Conservation (phyloP, 1,284 basidiomycete species). For the Malassezia furfur region DNA sequence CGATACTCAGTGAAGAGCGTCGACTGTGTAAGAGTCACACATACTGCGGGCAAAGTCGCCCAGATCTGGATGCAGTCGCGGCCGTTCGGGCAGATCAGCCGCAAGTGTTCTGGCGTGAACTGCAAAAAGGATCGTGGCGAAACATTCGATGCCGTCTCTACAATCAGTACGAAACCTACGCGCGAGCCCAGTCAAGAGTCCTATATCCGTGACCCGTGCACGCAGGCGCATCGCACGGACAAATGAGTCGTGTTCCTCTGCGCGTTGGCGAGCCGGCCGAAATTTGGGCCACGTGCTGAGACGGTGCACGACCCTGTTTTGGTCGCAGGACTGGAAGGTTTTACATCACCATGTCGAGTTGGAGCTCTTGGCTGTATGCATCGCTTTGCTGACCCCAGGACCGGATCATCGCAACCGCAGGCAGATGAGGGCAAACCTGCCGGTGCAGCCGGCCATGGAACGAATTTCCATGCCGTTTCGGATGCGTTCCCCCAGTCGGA, state of each 20-base stretch:
- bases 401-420: slow-evolving; percentile 14
- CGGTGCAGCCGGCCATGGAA: slow-evolving; percentile 17
- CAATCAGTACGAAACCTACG: background rate
- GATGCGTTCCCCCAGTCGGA: slow-evolving; percentile 46
- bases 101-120: slow-evolving; percentile 8
- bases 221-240: slow-evolving; percentile 13
- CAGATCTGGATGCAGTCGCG: slow-evolving; percentile 16
- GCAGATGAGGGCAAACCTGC: slow-evolving; percentile 1
- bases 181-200: slow-evolving; percentile 9
- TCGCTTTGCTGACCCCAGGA: background rate
- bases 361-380: slow-evolving; percentile 45
- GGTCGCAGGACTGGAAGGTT: too few species aligned
- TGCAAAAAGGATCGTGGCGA: slow-evolving; percentile 9
- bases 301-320: too few species aligned
- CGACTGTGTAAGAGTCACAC: slow-evolving; percentile 53
- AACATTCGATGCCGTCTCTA: slow-evolving; percentile 9
- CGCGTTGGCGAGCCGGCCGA: background rate
- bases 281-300: background rate
- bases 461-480: slow-evolving; percentile 42
- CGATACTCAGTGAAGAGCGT: slow-evolving; percentile 70
- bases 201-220: slow-evolving; percentile 6
- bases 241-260: too few species aligned
- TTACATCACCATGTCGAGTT: slow-evolving; percentile 32
- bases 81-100: slow-evolving; percentile 12
- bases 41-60: slow-evolving; percentile 43